A percentile compares a stretch with the other conserved stretches of the same genome.
Evolutionary conservation across 1,139 yeast species (phyloP).

Genomic region (Hansenula sp.): DNA sequence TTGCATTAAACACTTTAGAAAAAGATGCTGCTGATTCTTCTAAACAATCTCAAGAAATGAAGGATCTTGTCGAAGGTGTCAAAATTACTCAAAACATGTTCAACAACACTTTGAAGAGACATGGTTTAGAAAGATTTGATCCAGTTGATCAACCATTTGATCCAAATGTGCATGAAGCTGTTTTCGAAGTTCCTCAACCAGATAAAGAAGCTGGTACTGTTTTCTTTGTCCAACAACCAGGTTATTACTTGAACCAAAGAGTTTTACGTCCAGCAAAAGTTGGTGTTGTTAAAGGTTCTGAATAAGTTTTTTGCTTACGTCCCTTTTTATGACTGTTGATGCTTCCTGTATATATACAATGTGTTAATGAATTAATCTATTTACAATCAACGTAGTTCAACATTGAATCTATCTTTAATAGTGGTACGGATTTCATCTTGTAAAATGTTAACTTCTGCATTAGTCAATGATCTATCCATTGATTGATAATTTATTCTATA

Average conservation of each 20-base stretch:
- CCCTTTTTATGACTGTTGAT: slow-evolving; percentile 1
- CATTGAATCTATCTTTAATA: slow-evolving; percentile 46
- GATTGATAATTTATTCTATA: slow-evolving; percentile 90
- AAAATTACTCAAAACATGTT: slow-evolving; percentile 77
- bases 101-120: slow-evolving; percentile 69
- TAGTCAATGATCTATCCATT: slow-evolving; percentile 89
- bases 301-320: slow-evolving; percentile 7
- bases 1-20: slow-evolving; percentile 73
- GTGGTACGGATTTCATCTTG: slow-evolving; percentile 61
- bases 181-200: slow-evolving; percentile 78
- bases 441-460: slow-evolving; percentile 68
- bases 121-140: slow-evolving; percentile 71
- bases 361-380: neutral
- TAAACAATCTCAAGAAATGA: slow-evolving; percentile 46
- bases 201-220: slow-evolving; percentile 86
- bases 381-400: slow-evolving; percentile 40
- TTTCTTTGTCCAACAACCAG: slow-evolving; percentile 83
- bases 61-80: slow-evolving; percentile 75
- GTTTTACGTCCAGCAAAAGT: slow-evolving; percentile 91
- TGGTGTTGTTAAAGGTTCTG: slow-evolving; percentile 67
- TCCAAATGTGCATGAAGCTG: slow-evolving; percentile 85
- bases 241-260: slow-evolving; percentile 75
- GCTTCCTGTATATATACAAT: slow-evolving; percentile 3
- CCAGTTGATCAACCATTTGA: slow-evolving; percentile 79
- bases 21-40: slow-evolving; percentile 24